A percentile compares a stretch with the other conserved stretches of the same genome.
Conservation (phyloP, 176 grass and related monocot genomes). For the Panicum miliaceum region DNA sequence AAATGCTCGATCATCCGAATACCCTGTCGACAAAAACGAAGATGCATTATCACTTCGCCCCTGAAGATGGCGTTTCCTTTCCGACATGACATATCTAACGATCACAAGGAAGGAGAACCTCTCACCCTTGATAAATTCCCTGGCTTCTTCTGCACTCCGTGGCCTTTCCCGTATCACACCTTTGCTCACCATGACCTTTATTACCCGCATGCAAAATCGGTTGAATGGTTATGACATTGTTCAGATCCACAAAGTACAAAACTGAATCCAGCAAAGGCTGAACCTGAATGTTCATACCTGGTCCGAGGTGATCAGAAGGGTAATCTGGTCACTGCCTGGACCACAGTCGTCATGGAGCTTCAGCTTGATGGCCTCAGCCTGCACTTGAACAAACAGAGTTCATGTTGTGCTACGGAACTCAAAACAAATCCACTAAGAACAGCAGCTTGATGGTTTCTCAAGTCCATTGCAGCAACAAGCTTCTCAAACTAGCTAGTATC, state of each 20-base stretch:
- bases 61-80: background rate
- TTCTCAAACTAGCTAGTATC: too few relatives aligned
- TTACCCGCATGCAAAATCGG: background rate
- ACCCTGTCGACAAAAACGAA: slow-evolving; percentile 36
- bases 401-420: background rate
- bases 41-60: background rate
- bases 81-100: background rate
- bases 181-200: slow-evolving; percentile 75
- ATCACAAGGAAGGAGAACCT: background rate
- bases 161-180: slow-evolving; percentile 70
- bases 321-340: background rate
- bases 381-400: background rate
- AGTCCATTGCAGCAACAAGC: background rate
- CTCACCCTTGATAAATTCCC: slow-evolving; percentile 77
- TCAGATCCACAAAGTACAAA: background rate
- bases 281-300: slow-evolving; percentile 44
- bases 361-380: slow-evolving; percentile 65
- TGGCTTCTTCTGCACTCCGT: slow-evolving; percentile 60
- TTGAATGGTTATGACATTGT: background rate
- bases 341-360: slow-evolving; percentile 31
- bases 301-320: slow-evolving; percentile 67
- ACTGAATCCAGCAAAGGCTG: background rate
- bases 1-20: slow-evolving; percentile 60
- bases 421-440: background rate
- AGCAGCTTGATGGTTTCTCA: background rate